Evolutionary conservation across 495 filamentous ascomycete genomes (phyloP).

Genomic region (Venustampulla echinocandica): DNA sequence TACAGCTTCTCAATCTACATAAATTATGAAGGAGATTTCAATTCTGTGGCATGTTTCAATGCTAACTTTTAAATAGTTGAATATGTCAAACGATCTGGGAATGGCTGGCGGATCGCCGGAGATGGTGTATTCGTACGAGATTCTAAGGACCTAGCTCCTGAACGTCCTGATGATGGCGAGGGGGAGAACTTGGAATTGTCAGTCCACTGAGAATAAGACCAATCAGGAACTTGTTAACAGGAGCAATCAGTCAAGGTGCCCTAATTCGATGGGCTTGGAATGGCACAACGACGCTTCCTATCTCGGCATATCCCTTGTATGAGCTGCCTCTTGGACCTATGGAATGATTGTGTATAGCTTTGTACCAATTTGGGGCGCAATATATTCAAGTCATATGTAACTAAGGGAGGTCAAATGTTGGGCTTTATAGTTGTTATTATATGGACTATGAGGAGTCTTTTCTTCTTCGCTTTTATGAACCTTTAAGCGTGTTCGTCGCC

Average conservation of each 20-base stretch:
- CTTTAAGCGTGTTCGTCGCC: no score
- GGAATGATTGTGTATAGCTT: no score
- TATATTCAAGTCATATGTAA: no score
- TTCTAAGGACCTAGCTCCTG: slow-evolving; percentile 2
- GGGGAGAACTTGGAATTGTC: slow-evolving; percentile 20
- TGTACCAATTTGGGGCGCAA: no score
- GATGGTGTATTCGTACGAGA: slow-evolving; percentile 32
- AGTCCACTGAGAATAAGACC: slow-evolving; percentile 10
- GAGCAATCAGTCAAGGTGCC: slow-evolving; percentile 4
- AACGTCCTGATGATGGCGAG: slow-evolving; percentile 13
- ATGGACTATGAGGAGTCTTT: no score
- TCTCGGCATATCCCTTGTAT: slow-evolving; percentile 17
- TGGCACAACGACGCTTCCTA: slow-evolving; percentile 18
- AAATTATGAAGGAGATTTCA: not conserved
- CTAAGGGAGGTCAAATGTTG: no score
- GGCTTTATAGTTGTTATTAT: no score
- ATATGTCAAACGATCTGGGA: slow-evolving; percentile 25
- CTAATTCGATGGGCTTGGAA: slow-evolving; percentile 20
- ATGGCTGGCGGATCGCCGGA: slow-evolving; percentile 31
- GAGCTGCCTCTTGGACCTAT: not conserved
- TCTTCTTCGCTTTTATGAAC: no score
- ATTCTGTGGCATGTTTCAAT: not conserved
- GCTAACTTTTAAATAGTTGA: slow-evolving; percentile 18
- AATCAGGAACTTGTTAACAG: not conserved
- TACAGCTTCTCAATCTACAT: not conserved